Base-by-base conservation (phyloP, 495 filamentous ascomycete genomes). In the Xylaria sp. region DNA sequence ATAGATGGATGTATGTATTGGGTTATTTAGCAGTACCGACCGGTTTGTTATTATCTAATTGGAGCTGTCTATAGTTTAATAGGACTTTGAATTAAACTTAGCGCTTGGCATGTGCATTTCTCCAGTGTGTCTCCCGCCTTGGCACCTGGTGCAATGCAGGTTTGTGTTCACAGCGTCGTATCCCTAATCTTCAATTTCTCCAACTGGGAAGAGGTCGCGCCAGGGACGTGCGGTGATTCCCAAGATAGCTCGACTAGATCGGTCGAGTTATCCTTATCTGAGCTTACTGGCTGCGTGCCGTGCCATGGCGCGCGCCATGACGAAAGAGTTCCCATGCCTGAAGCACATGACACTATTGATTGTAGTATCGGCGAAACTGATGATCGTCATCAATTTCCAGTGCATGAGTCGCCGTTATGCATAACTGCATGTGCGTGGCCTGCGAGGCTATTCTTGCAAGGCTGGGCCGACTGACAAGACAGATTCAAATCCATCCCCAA, bases 41-140 rank as follows among this genome's bases (percentile, higher is more conserved):
- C 12, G 15, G 57, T 40, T 59, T 59, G 12, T 37, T 37, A 21
- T 59, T 37, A 21, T 52, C 19, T 15, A 40, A 37, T 40, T 50
- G 44, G 62, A 48, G 26, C 26, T 33, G 24, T 19, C 15, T 26
- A 1, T 40, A 24, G 17, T 19, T 37, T 24, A 35, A 50, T 26
- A 33, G n/a, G 5, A 46, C 44, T 37, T 37, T 52, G 62, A 52
- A 52, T 50, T 66, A 59, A 69, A 46, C 26, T 43, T 44, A 37
- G 68, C 24, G 46, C 68, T 63, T 70, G 68, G 68, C 68, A 63
- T 70, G 68, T 55, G 46, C 35, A 63, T 29, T 53, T 59, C 64
- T 29, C 31, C 46, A 53, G 48, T 29, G 33, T 67, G 8, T n/a
- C 46, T 52, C 64, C 62, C 64, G 64, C 64, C 64, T 67, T 67